phyloP scores from a whole-genome alignment of 345 rosid species.

The Eutrema yunnanense region DNA sequence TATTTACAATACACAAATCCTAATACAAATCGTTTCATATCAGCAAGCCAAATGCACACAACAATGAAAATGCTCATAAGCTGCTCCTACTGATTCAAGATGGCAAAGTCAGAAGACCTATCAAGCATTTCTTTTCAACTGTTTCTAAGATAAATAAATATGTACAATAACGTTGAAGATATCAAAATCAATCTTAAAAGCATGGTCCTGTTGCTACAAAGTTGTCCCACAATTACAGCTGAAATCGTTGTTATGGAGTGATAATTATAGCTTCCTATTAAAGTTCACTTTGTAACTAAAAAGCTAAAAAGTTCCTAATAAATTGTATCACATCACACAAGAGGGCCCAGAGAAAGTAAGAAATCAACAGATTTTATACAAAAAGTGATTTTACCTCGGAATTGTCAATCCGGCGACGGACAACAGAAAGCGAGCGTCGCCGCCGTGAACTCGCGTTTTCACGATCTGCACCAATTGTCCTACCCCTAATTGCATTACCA shows the following conservation, averaged over 20 bases:
- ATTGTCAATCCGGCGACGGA: conserved; percentile 55
- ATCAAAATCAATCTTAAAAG: not conserved
- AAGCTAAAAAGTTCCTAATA: not conserved
- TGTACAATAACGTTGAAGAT: not conserved
- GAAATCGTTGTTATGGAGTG: not conserved
- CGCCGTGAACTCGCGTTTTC: conserved; percentile 36
- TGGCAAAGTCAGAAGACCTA: not conserved
- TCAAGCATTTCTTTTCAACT: not conserved
- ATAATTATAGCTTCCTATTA: conserved; percentile 5
- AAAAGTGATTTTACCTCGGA: conserved; percentile 52
- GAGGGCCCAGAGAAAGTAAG: conserved; percentile 14
- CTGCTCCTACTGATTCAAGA: not conserved
- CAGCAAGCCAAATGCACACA: not conserved
- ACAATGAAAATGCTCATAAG: not conserved
- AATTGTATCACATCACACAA: not conserved
- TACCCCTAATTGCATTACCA: conserved; percentile 27
- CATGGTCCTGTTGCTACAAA: not conserved
- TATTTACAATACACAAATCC: not conserved
- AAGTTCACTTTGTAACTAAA: conserved; percentile 15
- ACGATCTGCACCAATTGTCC: conserved; percentile 25
- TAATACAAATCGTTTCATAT: not conserved
- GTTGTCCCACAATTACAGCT: conserved; percentile 2
- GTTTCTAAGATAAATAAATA: not conserved
- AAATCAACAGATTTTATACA: not conserved
- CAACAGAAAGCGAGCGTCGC: conserved; percentile 73